Percentiles rank a stretch among this genome's conserved stretches.
phyloP scores from a whole-genome alignment of 164 flowering plant genomes.

The Saururus chinensis region DNA sequence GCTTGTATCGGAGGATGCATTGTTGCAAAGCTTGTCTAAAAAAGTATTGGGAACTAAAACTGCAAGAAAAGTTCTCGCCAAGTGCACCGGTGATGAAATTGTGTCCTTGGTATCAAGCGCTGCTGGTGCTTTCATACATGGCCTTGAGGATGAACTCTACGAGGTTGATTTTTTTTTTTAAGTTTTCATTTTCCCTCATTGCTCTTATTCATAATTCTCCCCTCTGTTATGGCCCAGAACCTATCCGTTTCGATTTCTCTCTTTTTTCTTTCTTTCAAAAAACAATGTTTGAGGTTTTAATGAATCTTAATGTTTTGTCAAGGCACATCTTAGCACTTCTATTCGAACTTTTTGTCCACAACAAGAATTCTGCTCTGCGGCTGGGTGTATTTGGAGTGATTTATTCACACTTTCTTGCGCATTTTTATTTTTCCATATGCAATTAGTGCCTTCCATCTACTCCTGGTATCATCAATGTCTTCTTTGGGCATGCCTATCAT shows the following conservation, averaged over 20 bases:
- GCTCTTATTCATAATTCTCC: not conserved
- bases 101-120: slow-evolving; percentile 29
- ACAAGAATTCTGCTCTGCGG: too few species aligned
- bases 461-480: too few species aligned
- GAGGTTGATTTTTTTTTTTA: slow-evolving; percentile 34
- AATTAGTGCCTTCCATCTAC: too few species aligned
- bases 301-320: not conserved
- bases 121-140: slow-evolving; percentile 84
- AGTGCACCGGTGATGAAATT: slow-evolving; percentile 13
- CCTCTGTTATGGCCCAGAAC: not conserved
- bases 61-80: slow-evolving; percentile 22
- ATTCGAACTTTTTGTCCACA: not conserved
- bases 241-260: not conserved
- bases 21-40: slow-evolving; percentile 67
- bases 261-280: too few species aligned
- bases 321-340: not conserved
- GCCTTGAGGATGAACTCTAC: slow-evolving; percentile 83
- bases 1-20: slow-evolving; percentile 47
- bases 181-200: not conserved
- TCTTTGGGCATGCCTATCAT: too few species aligned
- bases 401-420: not conserved
- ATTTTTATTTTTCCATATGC: too few species aligned
- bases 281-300: not conserved
- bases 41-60: slow-evolving; percentile 30
- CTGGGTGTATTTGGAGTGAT: not conserved